Conservation (phyloP, 2,329 filamentous ascomycete genomes). For the Gremmenia infestans region DNA sequence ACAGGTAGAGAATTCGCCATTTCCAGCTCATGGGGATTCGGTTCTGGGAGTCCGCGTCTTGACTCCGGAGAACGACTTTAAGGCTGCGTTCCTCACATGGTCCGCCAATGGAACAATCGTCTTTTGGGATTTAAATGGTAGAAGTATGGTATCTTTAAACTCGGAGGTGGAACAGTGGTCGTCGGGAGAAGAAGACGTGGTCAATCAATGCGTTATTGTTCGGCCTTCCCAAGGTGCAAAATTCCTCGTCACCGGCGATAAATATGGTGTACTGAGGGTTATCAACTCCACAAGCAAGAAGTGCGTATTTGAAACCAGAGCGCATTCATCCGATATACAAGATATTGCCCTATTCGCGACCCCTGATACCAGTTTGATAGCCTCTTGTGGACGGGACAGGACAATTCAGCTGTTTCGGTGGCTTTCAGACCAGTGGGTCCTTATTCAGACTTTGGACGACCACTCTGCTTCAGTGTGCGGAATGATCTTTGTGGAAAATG, state of each 20-base stretch:
- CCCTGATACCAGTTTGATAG: conserved; percentile 60
- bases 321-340: conserved; percentile 80
- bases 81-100: conserved; percentile 83
- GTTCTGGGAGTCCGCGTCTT: conserved; percentile 72
- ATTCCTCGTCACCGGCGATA: conserved; percentile 78
- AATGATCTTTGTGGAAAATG: conserved; percentile 70
- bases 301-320: conserved; percentile 69
- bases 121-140: conserved; percentile 76
- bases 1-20: conserved; percentile 41
- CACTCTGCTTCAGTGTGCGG: conserved; percentile 81
- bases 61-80: conserved; percentile 50
- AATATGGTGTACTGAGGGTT: conserved; percentile 73
- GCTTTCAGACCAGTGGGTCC: conserved; percentile 55
- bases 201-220: conserved; percentile 57
- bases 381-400: conserved; percentile 80
- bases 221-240: conserved; percentile 56
- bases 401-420: conserved; percentile 84
- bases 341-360: conserved; percentile 70
- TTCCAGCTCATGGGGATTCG: conserved; percentile 58
- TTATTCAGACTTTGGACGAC: conserved; percentile 88
- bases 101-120: conserved; percentile 73
- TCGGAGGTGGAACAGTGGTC: conserved; percentile 64
- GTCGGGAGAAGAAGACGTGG: conserved; percentile 43
- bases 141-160: conserved; percentile 56
- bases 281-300: conserved; percentile 56